Base-by-base conservation (phyloP, 805 yeast genomes). In the Wickerhamiella occidentalis region DNA sequence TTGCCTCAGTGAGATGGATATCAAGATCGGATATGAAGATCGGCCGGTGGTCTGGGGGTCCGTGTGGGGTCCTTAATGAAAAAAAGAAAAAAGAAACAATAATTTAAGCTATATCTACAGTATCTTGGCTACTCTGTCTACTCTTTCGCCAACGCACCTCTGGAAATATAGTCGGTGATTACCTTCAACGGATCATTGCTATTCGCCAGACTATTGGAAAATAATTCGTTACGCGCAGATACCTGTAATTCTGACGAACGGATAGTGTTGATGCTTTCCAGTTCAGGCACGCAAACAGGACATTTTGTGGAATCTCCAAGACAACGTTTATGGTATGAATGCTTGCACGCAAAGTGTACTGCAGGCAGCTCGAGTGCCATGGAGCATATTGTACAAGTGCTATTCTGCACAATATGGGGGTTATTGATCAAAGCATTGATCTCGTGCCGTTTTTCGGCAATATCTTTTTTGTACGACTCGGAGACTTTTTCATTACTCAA, bases 291-390 rank as follows among this genome's bases (percentile, higher is more conserved):
- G 61, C 96, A 90, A 37, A 73, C 69, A 0, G 96, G 95, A 61
- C 97, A 90, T 40, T 67, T 71, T 38, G 61, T 64, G 19, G 60
- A 48, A 19, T 55, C 56, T 13, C 44, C 52, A 8, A 86, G 64
- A 61, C 98, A 92, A 40, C 82, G 70, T 56, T 82, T 84, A 60
- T 92, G 97, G 60, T 77, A 87, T 2, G 92, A 78, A 59, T 92
- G 98, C 26, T 74, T 73, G 67, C 98, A 92, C 54, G 78, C 76
- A 68, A 90, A 92, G 58, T 85, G 94, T 0, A 84, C 76, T 2
- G 81, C 74, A 0, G 97, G 96, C 38, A 80, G 71, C 51, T 85
- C 94, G 18, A 90, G 65, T 11, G 75, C 72, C 40, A 73, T 67
- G 8, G 74, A 69, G 61, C 96, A 88, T 15, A 77, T 71, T 12